Conservation (phyloP, 2,329 filamentous ascomycete genomes). For the Botrytis squamosa region DNA sequence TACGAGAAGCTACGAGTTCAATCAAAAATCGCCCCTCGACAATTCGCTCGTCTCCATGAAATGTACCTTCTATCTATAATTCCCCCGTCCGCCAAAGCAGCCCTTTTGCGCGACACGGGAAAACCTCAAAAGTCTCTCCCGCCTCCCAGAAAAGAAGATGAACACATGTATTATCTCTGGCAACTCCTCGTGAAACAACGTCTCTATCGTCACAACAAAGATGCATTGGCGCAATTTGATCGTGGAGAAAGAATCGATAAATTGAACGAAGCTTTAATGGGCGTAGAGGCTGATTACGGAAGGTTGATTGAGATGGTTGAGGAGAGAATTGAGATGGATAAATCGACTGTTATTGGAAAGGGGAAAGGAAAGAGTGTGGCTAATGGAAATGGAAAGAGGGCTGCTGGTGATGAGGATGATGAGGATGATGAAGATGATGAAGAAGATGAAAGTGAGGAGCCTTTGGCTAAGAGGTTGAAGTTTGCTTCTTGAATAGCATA, state of each 20-base stretch:
- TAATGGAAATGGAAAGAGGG: slow-evolving; percentile 1
- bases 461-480: slow-evolving; percentile 32
- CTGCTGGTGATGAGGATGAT: slow-evolving; percentile 16
- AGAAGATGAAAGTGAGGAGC: slow-evolving; percentile 23
- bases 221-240: slow-evolving; percentile 69
- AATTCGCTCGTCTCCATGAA: slow-evolving; percentile 72
- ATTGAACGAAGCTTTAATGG: slow-evolving; percentile 65
- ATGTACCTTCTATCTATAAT: slow-evolving; percentile 69
- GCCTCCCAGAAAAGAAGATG: slow-evolving; percentile 47
- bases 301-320: slow-evolving; percentile 50
- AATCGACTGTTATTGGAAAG: slow-evolving; percentile 9
- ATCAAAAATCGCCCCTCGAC: slow-evolving; percentile 72
- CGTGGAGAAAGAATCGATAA: slow-evolving; percentile 66
- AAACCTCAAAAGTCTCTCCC: slow-evolving; percentile 28
- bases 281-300: slow-evolving; percentile 72
- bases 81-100: slow-evolving; percentile 55
- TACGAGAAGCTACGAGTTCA: slow-evolving; percentile 57
- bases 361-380: neutral
- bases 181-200: slow-evolving; percentile 73
- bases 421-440: slow-evolving; percentile 24
- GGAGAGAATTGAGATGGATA: slow-evolving; percentile 23
- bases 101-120: slow-evolving; percentile 42
- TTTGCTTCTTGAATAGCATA: slow-evolving; percentile 4
- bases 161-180: slow-evolving; percentile 69
- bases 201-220: slow-evolving; percentile 72